Evolutionary conservation across 768 basidiomycete genomes (phyloP).

Genomic region (Tephrocybe sp.): DNA sequence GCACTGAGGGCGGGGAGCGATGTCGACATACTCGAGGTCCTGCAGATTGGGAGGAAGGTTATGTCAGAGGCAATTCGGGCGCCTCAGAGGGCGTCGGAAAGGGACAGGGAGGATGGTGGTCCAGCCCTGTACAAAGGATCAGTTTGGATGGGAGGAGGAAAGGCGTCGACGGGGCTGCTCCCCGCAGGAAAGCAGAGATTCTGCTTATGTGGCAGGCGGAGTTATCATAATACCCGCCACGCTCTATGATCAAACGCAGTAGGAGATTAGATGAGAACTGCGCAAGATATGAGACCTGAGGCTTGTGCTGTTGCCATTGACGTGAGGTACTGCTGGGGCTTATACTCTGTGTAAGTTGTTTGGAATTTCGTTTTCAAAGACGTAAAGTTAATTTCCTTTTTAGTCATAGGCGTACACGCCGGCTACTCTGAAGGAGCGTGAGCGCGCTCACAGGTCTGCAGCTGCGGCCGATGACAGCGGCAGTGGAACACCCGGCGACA

Average conservation of each 20-base stretch:
- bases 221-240: not conserved
- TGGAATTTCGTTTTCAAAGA: not conserved
- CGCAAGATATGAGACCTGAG: constrained; percentile 28
- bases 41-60: constrained; percentile 64
- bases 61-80: constrained; percentile 84
- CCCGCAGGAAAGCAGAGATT: too few species aligned
- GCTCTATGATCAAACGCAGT: constrained; percentile 15
- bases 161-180: too few species aligned
- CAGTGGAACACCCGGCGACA: not conserved
- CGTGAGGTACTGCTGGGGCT: constrained; percentile 10
- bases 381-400: not conserved
- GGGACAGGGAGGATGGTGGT: constrained; percentile 29
- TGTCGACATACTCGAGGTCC: constrained; percentile 58
- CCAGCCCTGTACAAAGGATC: not conserved
- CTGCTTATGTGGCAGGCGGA: too few species aligned
- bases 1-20: constrained; percentile 62
- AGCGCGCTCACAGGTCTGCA: not conserved
- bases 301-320: constrained; percentile 30
- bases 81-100: constrained; percentile 66
- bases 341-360: constrained; percentile 23
- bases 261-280: constrained; percentile 14
- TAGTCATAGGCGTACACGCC: constrained; percentile 6
- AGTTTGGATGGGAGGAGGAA: not conserved
- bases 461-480: not conserved
- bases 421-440: not conserved